Conservation (phyloP, 208 protist species). For the Trypanosoma mega region DNA sequence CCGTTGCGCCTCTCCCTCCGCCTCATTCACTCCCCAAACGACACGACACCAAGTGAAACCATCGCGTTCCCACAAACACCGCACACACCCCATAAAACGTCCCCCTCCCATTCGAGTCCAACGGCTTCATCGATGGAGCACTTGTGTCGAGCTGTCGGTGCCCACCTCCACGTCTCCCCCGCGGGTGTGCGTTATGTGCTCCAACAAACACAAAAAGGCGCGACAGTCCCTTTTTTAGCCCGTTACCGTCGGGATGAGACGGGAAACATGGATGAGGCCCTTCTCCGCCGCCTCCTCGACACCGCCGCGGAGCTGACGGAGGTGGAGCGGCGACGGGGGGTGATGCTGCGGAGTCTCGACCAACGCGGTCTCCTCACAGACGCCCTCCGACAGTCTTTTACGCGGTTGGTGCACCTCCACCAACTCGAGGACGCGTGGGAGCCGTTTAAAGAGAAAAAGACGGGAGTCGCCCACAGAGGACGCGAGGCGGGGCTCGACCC, state of each 20-base stretch:
- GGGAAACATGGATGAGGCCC: slow-evolving; percentile 60
- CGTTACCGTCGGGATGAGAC: slow-evolving; percentile 85
- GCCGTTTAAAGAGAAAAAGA: slow-evolving; percentile 77
- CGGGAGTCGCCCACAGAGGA: slow-evolving; percentile 67
- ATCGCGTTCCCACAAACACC: no score
- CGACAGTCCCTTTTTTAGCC: slow-evolving; percentile 87
- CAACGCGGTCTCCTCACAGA: slow-evolving; percentile 71
- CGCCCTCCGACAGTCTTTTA: slow-evolving; percentile 37
- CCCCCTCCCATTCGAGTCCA: no score
- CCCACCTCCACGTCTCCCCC: slow-evolving; percentile 31
- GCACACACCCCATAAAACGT: no score
- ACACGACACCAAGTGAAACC: no score
- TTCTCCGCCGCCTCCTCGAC: slow-evolving; percentile 61
- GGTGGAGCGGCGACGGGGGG: slow-evolving; percentile 68
- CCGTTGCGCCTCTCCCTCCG: no score
- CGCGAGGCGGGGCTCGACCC: slow-evolving; percentile 71
- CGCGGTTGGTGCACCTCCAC: slow-evolving; percentile 57
- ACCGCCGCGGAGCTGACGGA: slow-evolving; percentile 63
- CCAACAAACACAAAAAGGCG: slow-evolving; percentile 59
- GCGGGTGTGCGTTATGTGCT: slow-evolving; percentile 53
- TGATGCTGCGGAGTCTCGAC: slow-evolving; percentile 75
- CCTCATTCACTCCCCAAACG: no score
- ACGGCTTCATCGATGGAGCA: no score
- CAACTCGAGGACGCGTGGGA: slow-evolving; percentile 86
- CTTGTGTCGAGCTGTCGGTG: no score